A percentile compares a stretch with the other conserved stretches of the same genome.
Conservation (phyloP, 139 green algal genomes). For the Coelastrella sp. region DNA sequence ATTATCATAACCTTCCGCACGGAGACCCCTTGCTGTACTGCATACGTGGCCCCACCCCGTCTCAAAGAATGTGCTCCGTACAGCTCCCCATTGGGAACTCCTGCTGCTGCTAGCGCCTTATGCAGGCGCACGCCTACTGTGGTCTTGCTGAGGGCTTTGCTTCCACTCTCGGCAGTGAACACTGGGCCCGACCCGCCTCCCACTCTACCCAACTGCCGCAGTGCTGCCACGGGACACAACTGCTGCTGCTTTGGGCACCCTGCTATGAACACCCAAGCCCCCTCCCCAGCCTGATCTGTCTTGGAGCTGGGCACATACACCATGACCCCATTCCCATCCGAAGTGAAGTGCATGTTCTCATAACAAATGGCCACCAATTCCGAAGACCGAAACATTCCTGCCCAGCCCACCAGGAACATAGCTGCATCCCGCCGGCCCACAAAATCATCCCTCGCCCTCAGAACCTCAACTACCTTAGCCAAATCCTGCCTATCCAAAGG, state of each 20-base stretch:
- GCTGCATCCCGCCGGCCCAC: background rate
- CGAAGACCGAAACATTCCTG: slow-evolving; percentile 6
- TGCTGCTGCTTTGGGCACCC: background rate
- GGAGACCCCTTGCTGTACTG: too few species aligned
- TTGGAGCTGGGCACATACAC: slow-evolving; percentile 23
- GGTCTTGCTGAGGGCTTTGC: background rate
- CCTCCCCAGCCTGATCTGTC: slow-evolving; percentile 25
- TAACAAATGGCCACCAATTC: slow-evolving; percentile 16
- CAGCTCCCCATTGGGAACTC: too few species aligned
- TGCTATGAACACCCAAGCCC: slow-evolving; percentile 34
- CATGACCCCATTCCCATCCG: background rate
- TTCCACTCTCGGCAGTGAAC: background rate
- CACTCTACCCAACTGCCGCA: background rate
- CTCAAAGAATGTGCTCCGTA: too few species aligned
- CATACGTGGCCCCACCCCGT: too few species aligned
- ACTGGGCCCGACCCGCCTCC: background rate
- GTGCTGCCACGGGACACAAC: slow-evolving; percentile 9
- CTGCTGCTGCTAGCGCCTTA: slow-evolving; percentile 26
- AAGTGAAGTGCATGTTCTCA: background rate
- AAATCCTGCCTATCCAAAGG: background rate
- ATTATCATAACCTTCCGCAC: too few species aligned
- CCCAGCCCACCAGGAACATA: slow-evolving; percentile 9
- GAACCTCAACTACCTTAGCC: background rate
- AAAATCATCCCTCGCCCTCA: background rate
- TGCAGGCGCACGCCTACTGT: slow-evolving; percentile 7